These are phyloP conservation scores for Aegilops speltoides DNA, from an alignment of 176 grass and related monocot genomes.

Conservation along the genomic window DNA sequence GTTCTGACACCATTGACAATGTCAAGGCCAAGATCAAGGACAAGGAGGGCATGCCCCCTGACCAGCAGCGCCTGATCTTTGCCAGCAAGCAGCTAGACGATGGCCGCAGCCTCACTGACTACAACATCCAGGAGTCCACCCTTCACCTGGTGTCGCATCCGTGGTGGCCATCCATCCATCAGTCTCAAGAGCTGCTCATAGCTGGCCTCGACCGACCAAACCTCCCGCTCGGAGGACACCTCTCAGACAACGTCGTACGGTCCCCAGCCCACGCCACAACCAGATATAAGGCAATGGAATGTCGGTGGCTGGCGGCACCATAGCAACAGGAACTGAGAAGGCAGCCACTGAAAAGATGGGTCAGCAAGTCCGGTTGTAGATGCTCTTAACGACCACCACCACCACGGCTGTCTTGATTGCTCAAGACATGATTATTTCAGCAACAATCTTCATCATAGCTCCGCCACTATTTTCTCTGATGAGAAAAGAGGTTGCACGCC, in stretches of 20 bases:
- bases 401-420: not conserved
- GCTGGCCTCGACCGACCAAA: too few species aligned
- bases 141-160: too few species aligned
- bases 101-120: too few species aligned
- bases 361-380: too few species aligned
- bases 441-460: conserved; percentile 8
- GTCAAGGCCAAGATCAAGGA: too few species aligned
- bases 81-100: too few species aligned
- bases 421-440: not conserved
- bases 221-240: not conserved
- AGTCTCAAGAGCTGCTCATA: too few species aligned
- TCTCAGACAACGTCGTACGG: conserved; percentile 9
- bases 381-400: not conserved
- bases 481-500: not conserved
- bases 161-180: not conserved
- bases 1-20: too few species aligned
- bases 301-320: conserved; percentile 20
- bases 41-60: too few species aligned
- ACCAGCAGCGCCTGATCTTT: too few species aligned
- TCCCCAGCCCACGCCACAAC: conserved; percentile 10
- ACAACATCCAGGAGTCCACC: too few species aligned
- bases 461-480: not conserved
- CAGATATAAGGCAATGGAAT: not conserved
- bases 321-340: not conserved
- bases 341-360: not conserved